Percentiles rank a stretch among this genome's conserved stretches.
Conservation (phyloP, 495 filamentous ascomycete species). For the Aspergillus carlsbadensis region DNA sequence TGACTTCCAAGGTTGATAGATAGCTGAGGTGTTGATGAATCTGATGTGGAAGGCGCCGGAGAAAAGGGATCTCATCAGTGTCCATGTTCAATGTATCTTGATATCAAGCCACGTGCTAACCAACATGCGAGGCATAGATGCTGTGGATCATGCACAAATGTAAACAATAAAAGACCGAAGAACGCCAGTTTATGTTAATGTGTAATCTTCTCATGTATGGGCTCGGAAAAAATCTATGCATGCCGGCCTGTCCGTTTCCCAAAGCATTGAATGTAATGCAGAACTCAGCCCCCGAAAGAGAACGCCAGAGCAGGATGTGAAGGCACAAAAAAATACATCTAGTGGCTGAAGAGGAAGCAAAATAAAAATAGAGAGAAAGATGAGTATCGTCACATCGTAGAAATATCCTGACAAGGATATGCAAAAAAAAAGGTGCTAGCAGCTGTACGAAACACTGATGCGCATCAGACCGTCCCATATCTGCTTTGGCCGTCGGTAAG, state of each 20-base stretch:
- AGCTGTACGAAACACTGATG: not conserved
- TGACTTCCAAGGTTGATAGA: not conserved
- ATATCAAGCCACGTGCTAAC: too few relatives aligned
- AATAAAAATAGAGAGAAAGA: not conserved
- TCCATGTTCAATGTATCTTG: too few relatives aligned
- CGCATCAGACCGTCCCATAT: slow-evolving; percentile 38
- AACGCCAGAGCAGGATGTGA: not conserved
- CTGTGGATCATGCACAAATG: too few relatives aligned
- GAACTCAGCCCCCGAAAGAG: not conserved
- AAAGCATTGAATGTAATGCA: not conserved
- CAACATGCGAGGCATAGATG: too few relatives aligned
- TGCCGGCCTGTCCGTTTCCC: not conserved
- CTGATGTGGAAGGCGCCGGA: too few relatives aligned
- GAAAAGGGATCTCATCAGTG: not conserved
- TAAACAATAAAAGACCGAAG: too few relatives aligned
- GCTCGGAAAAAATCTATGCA: not conserved
- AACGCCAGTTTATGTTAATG: too few relatives aligned
- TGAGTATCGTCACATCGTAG: slow-evolving; percentile 3
- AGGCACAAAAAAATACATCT: not conserved
- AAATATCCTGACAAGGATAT: slow-evolving; percentile 1
- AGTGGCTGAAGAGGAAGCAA: not conserved
- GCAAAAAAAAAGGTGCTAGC: not conserved
- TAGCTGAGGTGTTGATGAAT: too few relatives aligned
- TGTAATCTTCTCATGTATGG: too few relatives aligned
- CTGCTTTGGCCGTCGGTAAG: slow-evolving; percentile 29